Conservation (phyloP, 75 land plant genomes). For the Azolla pinnata region DNA sequence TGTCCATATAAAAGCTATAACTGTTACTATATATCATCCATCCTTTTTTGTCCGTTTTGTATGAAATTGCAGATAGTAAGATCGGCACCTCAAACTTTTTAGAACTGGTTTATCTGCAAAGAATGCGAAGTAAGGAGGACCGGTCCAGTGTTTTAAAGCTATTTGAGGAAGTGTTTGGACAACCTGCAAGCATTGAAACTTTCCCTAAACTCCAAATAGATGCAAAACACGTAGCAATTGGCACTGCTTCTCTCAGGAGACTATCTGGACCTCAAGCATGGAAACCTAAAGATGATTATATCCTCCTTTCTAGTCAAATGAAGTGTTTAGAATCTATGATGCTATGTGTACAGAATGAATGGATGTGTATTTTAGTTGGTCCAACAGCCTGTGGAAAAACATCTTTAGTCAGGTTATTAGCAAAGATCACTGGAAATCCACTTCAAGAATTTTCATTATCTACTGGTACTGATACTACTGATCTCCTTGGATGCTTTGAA, state of each 20-base stretch:
- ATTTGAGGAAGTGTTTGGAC: constrained; percentile 65
- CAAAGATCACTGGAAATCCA: constrained; percentile 73
- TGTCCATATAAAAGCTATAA: too few species aligned
- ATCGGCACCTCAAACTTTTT: constrained; percentile 26
- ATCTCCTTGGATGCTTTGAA: constrained; percentile 96
- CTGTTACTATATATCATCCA: too few species aligned
- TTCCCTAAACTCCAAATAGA: constrained; percentile 44
- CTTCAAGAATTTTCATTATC: constrained; percentile 72
- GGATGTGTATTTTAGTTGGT: constrained; percentile 95
- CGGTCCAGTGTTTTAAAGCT: constrained; percentile 50
- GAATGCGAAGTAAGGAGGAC: constrained; percentile 80
- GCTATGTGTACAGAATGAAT: constrained; percentile 61
- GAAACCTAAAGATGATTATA: constrained; percentile 26
- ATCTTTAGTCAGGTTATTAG: constrained; percentile 59
- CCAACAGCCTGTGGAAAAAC: constrained; percentile 89
- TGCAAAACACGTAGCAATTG: constrained; percentile 40
- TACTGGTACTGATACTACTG: constrained; percentile 83
- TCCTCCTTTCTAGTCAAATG: constrained; percentile 49
- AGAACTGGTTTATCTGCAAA: constrained; percentile 60
- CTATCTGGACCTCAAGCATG: constrained; percentile 26
- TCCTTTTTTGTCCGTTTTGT: too few species aligned
- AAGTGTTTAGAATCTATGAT: constrained; percentile 57
- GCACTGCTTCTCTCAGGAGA: constrained; percentile 37
- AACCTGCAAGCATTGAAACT: constrained; percentile 33
- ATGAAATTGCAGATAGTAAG: not conserved